These are phyloP conservation scores for Canavalia ensiformis DNA, from an alignment of 306 rosid genomes.

Conservation along the genomic window DNA sequence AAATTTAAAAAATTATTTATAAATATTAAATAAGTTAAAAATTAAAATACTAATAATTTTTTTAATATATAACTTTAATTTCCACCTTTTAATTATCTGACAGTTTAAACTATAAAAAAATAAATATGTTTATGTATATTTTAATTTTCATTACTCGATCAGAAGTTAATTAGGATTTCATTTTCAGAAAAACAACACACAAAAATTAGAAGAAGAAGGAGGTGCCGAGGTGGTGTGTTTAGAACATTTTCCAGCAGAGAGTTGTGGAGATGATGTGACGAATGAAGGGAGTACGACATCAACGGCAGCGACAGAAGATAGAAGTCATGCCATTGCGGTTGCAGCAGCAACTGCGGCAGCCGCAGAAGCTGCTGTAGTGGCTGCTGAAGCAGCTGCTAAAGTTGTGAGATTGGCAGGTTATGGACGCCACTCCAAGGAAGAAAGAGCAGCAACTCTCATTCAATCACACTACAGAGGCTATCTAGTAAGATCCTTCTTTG, in stretches of 20 bases:
- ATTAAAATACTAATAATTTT: too few relatives aligned
- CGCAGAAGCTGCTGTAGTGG: conserved; percentile 83
- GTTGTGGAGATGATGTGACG: conserved; percentile 68
- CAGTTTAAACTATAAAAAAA: too few relatives aligned
- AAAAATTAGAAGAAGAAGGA: conserved; percentile 69
- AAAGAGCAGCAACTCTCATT: conserved; percentile 80
- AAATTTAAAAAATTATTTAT: too few relatives aligned
- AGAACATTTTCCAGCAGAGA: conserved; percentile 78
- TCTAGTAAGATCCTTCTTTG: conserved; percentile 58
- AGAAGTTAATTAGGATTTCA: neutral
- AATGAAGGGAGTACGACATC: conserved; percentile 70
- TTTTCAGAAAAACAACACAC: conserved; percentile 50
- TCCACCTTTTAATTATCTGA: too few relatives aligned
- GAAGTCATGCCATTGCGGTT: conserved; percentile 76
- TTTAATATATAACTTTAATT: too few relatives aligned
- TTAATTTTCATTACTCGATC: too few relatives aligned
- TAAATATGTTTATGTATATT: too few relatives aligned
- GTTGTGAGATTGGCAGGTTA: conserved; percentile 81
- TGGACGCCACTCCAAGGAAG: conserved; percentile 75
- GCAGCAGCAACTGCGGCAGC: conserved; percentile 90
- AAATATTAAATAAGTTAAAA: too few relatives aligned
- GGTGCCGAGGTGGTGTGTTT: conserved; percentile 76
- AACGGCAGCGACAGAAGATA: conserved; percentile 60
- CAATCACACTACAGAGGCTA: conserved; percentile 93
- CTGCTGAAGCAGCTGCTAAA: conserved; percentile 89